Evolutionary conservation across 192 early-diverging fungal species (phyloP), one percentile per base, ranked within the genome.

Genomic region (Jimgerdemannia flammicorona): DNA sequence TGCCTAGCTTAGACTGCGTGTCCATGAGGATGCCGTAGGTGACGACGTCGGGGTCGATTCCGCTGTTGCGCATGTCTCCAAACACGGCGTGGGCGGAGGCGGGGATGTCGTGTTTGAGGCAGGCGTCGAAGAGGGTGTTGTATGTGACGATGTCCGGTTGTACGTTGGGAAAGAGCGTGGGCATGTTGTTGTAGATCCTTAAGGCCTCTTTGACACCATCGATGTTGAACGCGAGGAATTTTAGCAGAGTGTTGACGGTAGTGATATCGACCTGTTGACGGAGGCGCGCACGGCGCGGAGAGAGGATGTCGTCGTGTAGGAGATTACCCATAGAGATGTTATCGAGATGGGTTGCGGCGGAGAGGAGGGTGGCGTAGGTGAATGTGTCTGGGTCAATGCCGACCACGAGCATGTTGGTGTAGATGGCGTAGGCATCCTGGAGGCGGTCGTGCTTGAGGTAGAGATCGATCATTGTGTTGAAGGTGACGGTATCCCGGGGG

Each of bases 1-100:
- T 66, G 54, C 74, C 73, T 10, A 66, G 39, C 10, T 65, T 44
- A 4, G 73, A 67, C 40, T 80, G 72, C 17, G 75, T 78, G 19
- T 72, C 75, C n/a, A 84, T 79, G 6, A 84, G 40, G 3, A 77
- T 78, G 29, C 75, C 74, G 66, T 76, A 82, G 3, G 83, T 84
- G 8, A 69, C 42, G 19, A 68, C 44, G 68, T 82, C 76, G 3
- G 83, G 81, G 19, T 64, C 29, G 3, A 78, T 40, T 1, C 66
- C 72, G 6, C 64, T 54, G 40, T 69, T 3, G 40, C 40, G 40
- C 74, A 84, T 78, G 3, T 82, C 79, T 17, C 42, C 43, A 44
- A 78, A 79, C 10, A 85, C 63, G 63, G 43, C 70, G 68, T 70
- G 70, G 8, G 76, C 79, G 71, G 76, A 77, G 4, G 74, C 44